phyloP scores from a whole-genome alignment of 148 eudicot genomes.

The Pharnaceum exiguum region DNA sequence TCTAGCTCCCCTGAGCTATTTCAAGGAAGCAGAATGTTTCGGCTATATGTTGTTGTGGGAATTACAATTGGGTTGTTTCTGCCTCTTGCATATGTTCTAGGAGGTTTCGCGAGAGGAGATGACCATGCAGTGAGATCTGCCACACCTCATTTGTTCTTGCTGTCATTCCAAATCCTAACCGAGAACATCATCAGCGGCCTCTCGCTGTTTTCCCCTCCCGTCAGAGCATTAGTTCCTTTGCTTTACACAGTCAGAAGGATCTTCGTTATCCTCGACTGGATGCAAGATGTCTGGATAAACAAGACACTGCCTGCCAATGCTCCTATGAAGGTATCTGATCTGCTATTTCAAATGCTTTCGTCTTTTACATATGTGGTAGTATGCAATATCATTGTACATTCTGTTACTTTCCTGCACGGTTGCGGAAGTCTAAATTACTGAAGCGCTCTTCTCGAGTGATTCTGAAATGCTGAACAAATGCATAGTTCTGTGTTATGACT shows the following conservation, averaged over 20 bases:
- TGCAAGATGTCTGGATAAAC: slow-evolving; percentile 62
- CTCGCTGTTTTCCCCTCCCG: slow-evolving; percentile 84
- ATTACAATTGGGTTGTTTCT: slow-evolving; percentile 69
- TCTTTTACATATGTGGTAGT: too few species aligned
- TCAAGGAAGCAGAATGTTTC: slow-evolving; percentile 39
- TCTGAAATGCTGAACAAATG: too few species aligned
- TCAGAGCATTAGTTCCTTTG: slow-evolving; percentile 81
- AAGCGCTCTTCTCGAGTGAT: too few species aligned
- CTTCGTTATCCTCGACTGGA: slow-evolving; percentile 72
- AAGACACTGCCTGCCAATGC: slow-evolving; percentile 64
- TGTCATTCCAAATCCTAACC: slow-evolving; percentile 78
- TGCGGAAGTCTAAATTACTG: too few species aligned
- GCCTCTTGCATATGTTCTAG: slow-evolving; percentile 84
- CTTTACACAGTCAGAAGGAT: slow-evolving; percentile 77
- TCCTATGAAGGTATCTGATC: slow-evolving; percentile 32
- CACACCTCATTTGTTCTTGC: slow-evolving; percentile 83
- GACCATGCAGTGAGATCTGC: slow-evolving; percentile 81
- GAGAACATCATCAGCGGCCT: slow-evolving; percentile 74
- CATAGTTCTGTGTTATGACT: too few species aligned
- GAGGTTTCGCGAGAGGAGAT: slow-evolving; percentile 89
- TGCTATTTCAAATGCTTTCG: background rate
- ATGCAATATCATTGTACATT: too few species aligned
- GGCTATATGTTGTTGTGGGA: slow-evolving; percentile 53
- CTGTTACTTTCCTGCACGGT: too few species aligned
- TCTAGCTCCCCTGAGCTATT: slow-evolving; percentile 33